Percentiles rank a stretch among this genome's conserved stretches.
Evolutionary conservation across 257 asterid species (phyloP).

Genomic region (Nicotiana tabacum): DNA sequence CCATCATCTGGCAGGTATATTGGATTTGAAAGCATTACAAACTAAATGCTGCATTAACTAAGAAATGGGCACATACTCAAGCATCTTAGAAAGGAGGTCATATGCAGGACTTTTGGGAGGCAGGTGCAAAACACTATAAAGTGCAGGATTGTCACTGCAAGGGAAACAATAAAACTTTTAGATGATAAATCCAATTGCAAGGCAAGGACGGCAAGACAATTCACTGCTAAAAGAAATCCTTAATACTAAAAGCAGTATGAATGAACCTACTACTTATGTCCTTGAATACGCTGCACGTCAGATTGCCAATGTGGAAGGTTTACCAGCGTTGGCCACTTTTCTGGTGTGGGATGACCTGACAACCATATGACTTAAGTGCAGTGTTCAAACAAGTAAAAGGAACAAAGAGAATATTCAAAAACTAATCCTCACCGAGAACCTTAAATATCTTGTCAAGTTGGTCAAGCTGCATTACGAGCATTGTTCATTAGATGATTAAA

Average conservation of each 20-base stretch:
- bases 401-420: constrained; percentile 14
- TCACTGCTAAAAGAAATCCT: neutral
- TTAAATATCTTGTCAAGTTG: constrained; percentile 97
- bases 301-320: constrained; percentile 97
- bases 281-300: constrained; percentile 79
- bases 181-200: neutral
- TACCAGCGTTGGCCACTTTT: constrained; percentile 88
- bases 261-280: constrained; percentile 77
- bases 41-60: constrained; percentile 14
- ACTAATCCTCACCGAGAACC: constrained; percentile 74
- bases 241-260: constrained; percentile 5
- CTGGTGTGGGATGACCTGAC: constrained; percentile 95
- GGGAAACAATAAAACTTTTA: constrained; percentile 12
- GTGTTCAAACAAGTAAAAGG: neutral
- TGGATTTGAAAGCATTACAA: neutral
- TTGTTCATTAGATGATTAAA: constrained; percentile 14
- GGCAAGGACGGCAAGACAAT: neutral
- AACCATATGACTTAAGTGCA: neutral
- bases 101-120: constrained; percentile 83
- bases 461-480: constrained; percentile 70
- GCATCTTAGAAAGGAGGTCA: constrained; percentile 96
- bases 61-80: constrained; percentile 61
- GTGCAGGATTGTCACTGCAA: constrained; percentile 88
- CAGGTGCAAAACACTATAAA: constrained; percentile 74
- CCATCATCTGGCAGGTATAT: neutral